phyloP scores from a whole-genome alignment of 164 flowering plant genomes.

The Akebia trifoliata region DNA sequence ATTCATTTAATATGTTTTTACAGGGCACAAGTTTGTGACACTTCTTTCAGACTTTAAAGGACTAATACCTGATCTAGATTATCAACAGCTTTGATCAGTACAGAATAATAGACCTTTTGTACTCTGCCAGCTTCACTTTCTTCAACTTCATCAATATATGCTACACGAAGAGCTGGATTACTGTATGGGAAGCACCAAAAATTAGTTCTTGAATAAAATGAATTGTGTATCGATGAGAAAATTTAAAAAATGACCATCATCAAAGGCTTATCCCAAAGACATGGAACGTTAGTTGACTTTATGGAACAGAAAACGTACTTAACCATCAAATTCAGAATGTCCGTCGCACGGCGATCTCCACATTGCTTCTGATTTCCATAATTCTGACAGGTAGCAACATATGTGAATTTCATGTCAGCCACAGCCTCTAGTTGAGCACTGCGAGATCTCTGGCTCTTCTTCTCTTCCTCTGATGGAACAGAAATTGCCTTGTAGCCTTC shows the following conservation, averaged over 20 bases:
- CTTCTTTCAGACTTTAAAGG: slow-evolving; percentile 5
- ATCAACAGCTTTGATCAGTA: slow-evolving; percentile 85
- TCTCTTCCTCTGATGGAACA: slow-evolving; percentile 67
- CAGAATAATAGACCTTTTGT: slow-evolving; percentile 91
- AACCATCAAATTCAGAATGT: slow-evolving; percentile 92
- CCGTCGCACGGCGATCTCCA: slow-evolving; percentile 96
- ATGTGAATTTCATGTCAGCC: slow-evolving; percentile 96
- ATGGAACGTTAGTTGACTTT: neutral
- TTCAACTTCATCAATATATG: slow-evolving; percentile 98
- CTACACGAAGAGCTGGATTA: slow-evolving; percentile 92
- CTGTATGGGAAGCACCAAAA: slow-evolving; percentile 29
- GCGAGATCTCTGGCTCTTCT: slow-evolving; percentile 76
- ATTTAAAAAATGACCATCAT: neutral
- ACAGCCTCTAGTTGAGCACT: slow-evolving; percentile 83
- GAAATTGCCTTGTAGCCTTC: slow-evolving; percentile 85
- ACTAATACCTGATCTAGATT: slow-evolving; percentile 86
- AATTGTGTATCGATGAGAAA: neutral
- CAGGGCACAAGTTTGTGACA: neutral
- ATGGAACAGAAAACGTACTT: slow-evolving; percentile 54
- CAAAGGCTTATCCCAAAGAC: no score
- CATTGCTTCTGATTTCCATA: slow-evolving; percentile 91
- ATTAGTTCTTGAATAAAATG: slow-evolving; percentile 6
- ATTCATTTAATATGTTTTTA: neutral
- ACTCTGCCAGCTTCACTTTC: slow-evolving; percentile 67
- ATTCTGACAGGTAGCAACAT: slow-evolving; percentile 92